These are phyloP conservation scores for Ogataea pilisensis DNA, from an alignment of 805 yeast genomes.

Conservation along the genomic window DNA sequence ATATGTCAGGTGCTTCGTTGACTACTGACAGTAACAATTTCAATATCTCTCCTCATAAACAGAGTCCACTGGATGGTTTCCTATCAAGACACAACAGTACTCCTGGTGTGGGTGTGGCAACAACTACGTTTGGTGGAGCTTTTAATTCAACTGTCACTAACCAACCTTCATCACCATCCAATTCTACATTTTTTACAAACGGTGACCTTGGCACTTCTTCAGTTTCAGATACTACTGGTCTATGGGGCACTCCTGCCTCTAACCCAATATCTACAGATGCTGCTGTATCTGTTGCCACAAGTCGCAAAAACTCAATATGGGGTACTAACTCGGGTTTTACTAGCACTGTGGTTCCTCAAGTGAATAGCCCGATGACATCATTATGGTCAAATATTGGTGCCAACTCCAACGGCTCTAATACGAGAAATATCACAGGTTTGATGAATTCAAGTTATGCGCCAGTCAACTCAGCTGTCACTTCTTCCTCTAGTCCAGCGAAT, in stretches of 20 bases:
- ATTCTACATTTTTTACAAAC: conserved; percentile 6
- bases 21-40: not conserved
- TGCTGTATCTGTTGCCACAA: conserved; percentile 5
- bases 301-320: conserved; percentile 22
- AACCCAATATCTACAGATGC: conserved; percentile 3
- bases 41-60: conserved; percentile 1
- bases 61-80: conserved; percentile 3
- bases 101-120: conserved; percentile 10
- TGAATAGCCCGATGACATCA: conserved; percentile 5
- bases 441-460: not conserved
- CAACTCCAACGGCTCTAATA: not conserved
- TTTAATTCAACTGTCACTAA: not conserved
- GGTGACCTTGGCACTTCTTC: conserved; percentile 4
- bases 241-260: conserved; percentile 18
- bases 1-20: conserved; percentile 5
- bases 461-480: not conserved
- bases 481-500: not conserved
- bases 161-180: conserved; percentile 3
- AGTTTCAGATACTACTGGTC: conserved; percentile 2
- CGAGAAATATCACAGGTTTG: not conserved
- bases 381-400: conserved; percentile 13
- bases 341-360: not conserved
- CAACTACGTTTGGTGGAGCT: conserved; percentile 2
- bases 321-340: conserved; percentile 9
- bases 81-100: conserved; percentile 11